Evolutionary conservation across 2,329 filamentous ascomycete genomes (phyloP).

Genomic region (Lasiodiplodia gonubiensis): DNA sequence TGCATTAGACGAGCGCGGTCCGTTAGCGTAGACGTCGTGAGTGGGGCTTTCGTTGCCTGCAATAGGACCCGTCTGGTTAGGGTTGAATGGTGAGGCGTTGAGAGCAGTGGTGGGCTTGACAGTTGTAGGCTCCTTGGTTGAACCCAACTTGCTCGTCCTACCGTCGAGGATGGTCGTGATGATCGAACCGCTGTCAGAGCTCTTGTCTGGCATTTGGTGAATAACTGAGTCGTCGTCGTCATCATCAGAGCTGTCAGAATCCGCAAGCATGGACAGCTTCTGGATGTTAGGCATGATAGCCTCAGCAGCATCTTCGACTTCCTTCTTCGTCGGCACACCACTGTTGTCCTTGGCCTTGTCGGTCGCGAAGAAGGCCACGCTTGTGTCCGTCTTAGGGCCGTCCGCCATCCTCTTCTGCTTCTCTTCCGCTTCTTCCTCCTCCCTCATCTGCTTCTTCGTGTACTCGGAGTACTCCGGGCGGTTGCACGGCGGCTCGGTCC

Average conservation of each 20-base stretch:
- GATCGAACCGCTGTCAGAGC: neutral
- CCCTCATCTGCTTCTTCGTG: slow-evolving; percentile 5
- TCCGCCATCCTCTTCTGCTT: neutral
- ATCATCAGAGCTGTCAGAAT: neutral
- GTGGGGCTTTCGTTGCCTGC: neutral
- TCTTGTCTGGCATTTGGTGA: neutral
- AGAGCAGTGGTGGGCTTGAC: neutral
- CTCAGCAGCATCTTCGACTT: neutral
- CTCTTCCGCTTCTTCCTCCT: neutral
- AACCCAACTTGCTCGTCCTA: neutral
- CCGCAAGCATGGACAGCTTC: neutral
- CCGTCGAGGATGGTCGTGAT: neutral
- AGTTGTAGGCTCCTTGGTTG: neutral
- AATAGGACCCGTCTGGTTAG: neutral
- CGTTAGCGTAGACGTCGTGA: neutral
- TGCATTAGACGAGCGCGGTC: neutral
- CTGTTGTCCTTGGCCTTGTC: neutral
- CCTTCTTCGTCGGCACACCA: neutral
- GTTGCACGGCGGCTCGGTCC: slow-evolving; percentile 9
- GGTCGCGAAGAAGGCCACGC: neutral
- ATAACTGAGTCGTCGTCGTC: neutral
- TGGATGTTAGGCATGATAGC: slow-evolving; percentile 6
- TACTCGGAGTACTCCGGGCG: slow-evolving; percentile 1
- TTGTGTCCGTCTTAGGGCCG: neutral
- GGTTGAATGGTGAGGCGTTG: neutral